Percentiles rank a stretch among this genome's conserved stretches.
phyloP scores from a whole-genome alignment of 2,329 filamentous ascomycete genomes.

The Alternaria infectoria region DNA sequence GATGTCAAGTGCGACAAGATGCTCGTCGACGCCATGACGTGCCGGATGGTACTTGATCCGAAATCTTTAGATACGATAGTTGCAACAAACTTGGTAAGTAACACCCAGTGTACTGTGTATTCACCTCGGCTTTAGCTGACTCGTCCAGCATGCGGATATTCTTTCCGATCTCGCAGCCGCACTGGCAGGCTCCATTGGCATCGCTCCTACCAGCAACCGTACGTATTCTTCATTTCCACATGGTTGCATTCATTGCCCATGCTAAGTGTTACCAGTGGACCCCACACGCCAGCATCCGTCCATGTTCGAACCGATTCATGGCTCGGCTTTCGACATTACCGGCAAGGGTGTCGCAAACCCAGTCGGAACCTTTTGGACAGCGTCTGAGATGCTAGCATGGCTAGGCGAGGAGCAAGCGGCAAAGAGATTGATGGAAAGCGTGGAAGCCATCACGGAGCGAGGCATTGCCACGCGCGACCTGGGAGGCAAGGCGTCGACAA shows the following conservation, averaged over 20 bases:
- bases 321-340: slow-evolving; percentile 64
- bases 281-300: slow-evolving; percentile 65
- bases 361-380: slow-evolving; percentile 66
- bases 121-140: background rate
- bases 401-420: slow-evolving; percentile 62
- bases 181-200: slow-evolving; percentile 73
- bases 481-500: slow-evolving; percentile 54
- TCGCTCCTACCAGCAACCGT: slow-evolving; percentile 71
- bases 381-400: slow-evolving; percentile 65
- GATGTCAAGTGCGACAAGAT: slow-evolving; percentile 70
- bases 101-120: fast-evolving
- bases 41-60: slow-evolving; percentile 67
- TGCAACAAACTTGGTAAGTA: slow-evolving; percentile 61
- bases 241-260: background rate
- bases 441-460: slow-evolving; percentile 61
- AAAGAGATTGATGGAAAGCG: slow-evolving; percentile 57
- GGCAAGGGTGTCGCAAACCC: slow-evolving; percentile 65
- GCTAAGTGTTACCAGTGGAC: slow-evolving; percentile 54
- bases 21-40: slow-evolving; percentile 71
- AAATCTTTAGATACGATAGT: slow-evolving; percentile 68
- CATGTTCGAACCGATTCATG: slow-evolving; percentile 69
- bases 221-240: background rate
- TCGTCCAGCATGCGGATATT: slow-evolving; percentile 63
- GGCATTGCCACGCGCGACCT: slow-evolving; percentile 62
- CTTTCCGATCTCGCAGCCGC: slow-evolving; percentile 74